These are phyloP conservation scores for Apophysomyces ossiformis DNA, from an alignment of 371 early-diverging fungal genomes.

Conservation along the genomic window DNA sequence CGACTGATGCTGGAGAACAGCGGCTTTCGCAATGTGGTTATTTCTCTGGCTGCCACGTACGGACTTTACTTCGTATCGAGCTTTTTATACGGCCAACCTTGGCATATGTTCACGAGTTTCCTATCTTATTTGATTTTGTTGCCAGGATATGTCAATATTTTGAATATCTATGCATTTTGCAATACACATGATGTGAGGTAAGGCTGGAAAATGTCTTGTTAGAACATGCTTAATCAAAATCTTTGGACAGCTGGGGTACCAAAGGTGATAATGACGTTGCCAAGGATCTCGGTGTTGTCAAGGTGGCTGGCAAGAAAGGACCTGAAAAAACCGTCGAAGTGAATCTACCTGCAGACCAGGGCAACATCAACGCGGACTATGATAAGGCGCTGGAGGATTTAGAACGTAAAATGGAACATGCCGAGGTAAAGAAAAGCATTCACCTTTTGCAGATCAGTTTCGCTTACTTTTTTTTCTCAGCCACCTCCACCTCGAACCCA, in stretches of 20 bases:
- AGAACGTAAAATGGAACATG: constrained; percentile 35
- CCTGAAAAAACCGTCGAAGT: constrained; percentile 9
- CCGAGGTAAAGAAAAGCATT: constrained; percentile 21
- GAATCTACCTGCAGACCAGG: constrained; percentile 12
- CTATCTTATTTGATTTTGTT: constrained; percentile 64
- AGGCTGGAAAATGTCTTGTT: background rate
- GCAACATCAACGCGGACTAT: constrained; percentile 72
- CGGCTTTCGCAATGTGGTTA: constrained; percentile 61
- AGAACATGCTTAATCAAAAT: background rate
- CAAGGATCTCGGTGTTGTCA: constrained; percentile 67
- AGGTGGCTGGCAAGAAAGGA: constrained; percentile 55
- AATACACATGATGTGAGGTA: constrained; percentile 77
- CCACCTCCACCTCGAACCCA: constrained; percentile 65
- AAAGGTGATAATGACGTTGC: constrained; percentile 80
- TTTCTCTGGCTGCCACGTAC: constrained; percentile 66
- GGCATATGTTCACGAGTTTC: constrained; percentile 73
- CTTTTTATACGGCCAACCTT: constrained; percentile 66
- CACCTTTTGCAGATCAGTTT: background rate
- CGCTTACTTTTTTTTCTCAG: constrained; percentile 22
- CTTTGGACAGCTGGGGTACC: constrained; percentile 83
- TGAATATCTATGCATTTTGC: constrained; percentile 76
- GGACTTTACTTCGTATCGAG: constrained; percentile 68
- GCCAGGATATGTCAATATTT: constrained; percentile 67
- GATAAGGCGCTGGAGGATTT: constrained; percentile 67
- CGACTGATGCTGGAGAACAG: constrained; percentile 35